Base-by-base conservation (phyloP, 108 stramenopile genomes). In the Tribonema minus region DNA sequence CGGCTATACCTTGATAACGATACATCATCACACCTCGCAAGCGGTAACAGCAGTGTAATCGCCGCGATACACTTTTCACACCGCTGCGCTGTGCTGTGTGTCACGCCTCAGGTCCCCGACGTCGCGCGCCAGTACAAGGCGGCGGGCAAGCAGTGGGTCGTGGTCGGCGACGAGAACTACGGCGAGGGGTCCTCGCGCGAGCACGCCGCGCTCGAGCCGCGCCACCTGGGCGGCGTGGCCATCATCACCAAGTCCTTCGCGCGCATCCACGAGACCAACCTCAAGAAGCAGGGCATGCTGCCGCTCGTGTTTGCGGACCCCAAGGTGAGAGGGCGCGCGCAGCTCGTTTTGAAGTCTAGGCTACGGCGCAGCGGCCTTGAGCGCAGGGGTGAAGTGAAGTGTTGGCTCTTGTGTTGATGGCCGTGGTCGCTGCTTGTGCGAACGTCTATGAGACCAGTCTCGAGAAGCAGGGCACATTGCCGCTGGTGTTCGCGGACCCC, bases 281-380 rank as follows among this genome's bases (percentile, higher is more conserved):
- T 85, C 39, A 85, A 85, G 85, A 85, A 85, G 84, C 85, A 85
- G 67, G 85, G 85, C 73, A 84, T 85, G 83, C 80, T 85, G 33
- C 85, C 85, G 26, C 81, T 85, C 9, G 79, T 79, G 26, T 85
- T 85, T 39, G 85, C 73, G 33, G 68, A 85, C 80, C 85, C 85
- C 36, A 12, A n/a, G n/a, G n/a, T n/a, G n/a, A n/a, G n/a, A n/a
- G n/a, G n/a, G n/a, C n/a, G n/a, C n/a, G n/a, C n/a, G n/a, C n/a
- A n/a, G n/a, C n/a, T n/a, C n/a, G n/a, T n/a, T n/a, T n/a, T n/a
- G n/a, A n/a, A n/a, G n/a, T n/a, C n/a, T n/a, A n/a, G n/a, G n/a
- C n/a, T n/a, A n/a, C n/a, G n/a, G n/a, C n/a, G n/a, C n/a, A n/a
- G n/a, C n/a, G n/a, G n/a, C n/a, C n/a, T n/a, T n/a, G n/a, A n/a